Base-by-base conservation (phyloP, 495 filamentous ascomycete genomes). In the Paragyromitra xinjiangensis region DNA sequence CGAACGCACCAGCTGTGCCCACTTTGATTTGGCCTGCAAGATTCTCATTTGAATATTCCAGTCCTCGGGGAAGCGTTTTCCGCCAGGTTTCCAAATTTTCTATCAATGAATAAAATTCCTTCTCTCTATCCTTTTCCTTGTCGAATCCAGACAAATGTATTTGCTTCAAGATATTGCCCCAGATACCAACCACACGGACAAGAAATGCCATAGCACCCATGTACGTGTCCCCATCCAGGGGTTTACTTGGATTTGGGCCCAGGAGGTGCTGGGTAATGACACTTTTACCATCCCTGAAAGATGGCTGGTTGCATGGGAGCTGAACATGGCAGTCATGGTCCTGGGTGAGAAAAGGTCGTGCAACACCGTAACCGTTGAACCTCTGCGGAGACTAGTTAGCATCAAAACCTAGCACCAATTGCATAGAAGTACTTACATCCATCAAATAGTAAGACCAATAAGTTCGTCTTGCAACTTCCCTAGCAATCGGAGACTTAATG, bases 361-460 rank as follows among this genome's bases (percentile, higher is more conserved):
- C 78, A 64, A 82, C 81, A 69, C 81, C 81, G 50, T 83, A 83
- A 39, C 81, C 69, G 39, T 83, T 83, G 22, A 83, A 83, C 44
- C 81, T 73, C 81, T 83, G 68, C 14, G 24, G 65, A 39, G 44
- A 48, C 22, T 80, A 55, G 26, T 77, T 6, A 75, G 64, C 39
- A 14, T 40, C 42, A 14, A 29, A 69, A 8, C 3, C 48, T 40
- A n/a, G 8, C 42, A 66, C 12, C 24, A 4, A 51, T 14, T 1
- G 40, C 8, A 26, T 40, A 40, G 6, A 67, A 40, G 14, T 63
- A 82, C 81, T 81, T 56, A 83, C 81, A 77, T 83, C 81, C 81
- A 83, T 83, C 26, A 83, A 51, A 48, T 83, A 83, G 24, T 83
- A 83, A 34, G 77, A 81, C 81, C 81, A 83, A 75, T 79, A 83